Base-by-base conservation (phyloP, 371 early-diverging fungal species). In the Saksenaea vasiformis region DNA sequence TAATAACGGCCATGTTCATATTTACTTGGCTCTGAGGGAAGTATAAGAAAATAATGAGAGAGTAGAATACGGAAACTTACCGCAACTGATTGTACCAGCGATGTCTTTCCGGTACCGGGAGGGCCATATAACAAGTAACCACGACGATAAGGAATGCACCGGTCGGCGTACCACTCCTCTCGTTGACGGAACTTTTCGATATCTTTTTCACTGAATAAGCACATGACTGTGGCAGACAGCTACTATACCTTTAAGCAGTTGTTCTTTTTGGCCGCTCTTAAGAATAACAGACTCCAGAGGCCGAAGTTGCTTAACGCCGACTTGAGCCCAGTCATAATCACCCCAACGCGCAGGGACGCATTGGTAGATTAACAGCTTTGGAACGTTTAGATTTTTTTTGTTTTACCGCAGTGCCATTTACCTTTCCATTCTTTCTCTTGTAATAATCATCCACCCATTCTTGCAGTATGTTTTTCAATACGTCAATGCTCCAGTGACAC, bases 101-200 rank as follows among this genome's bases (percentile, higher is more conserved):
- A 76, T 0, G 90, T 88, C 58, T 91, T 89, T 37, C 92, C 88
- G 26, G 91, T 87, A 60, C 90, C 88, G 15, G 90, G 90, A 28
- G 87, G 85, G 15, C 91, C 91, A 67, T 87, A 79, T 11, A 90
- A 65, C 2, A 90, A 68, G 69, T 87, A 87, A 3, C 98, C 99
- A 38, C 98, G 86, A 11, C 97, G 87, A 69, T 95, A 96, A 11
- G 98, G 98, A 57, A 97, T 92, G 5, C 95, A 96, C 22, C 95
- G 86, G 54, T 91, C 89, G 2, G 86, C 71, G 63, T 95, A 97
- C 96, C 96, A 96, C 22, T 55, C 54, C 15, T 73, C 69, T 39
- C 73, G 71, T 15, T 56, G 51, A 60, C 70, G 69, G 64, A 80
- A 80, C 1, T 59, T 64, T 17, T 66, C 59, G 14, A 80, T 70